These are phyloP conservation scores for Leccinum aurantiacum DNA, from an alignment of 768 basidiomycete species.

Conservation along the genomic window DNA sequence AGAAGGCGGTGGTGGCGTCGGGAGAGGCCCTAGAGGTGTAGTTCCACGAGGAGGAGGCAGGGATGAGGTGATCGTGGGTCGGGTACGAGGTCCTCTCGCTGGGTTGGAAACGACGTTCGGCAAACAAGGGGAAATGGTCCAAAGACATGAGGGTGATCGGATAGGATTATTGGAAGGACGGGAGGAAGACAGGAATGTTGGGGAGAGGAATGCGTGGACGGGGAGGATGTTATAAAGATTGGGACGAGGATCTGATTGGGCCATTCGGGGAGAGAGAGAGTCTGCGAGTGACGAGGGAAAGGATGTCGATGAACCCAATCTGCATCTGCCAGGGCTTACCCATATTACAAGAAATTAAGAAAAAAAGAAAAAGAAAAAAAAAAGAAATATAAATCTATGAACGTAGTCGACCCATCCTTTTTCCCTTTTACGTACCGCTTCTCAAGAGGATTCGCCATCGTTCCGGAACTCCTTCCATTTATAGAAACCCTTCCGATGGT, in stretches of 20 bases:
- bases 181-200: slow-evolving; percentile 9
- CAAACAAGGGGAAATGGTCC: slow-evolving; percentile 35
- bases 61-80: slow-evolving; percentile 24
- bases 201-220: slow-evolving; percentile 4
- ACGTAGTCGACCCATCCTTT: slow-evolving; percentile 5
- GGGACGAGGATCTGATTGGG: slow-evolving; percentile 25
- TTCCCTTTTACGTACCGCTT: slow-evolving; percentile 21
- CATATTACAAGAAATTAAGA: neutral
- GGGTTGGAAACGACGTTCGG: slow-evolving; percentile 34
- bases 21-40: slow-evolving; percentile 26
- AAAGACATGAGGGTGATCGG: slow-evolving; percentile 29
- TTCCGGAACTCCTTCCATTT: slow-evolving; percentile 8
- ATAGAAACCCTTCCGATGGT: slow-evolving; percentile 1
- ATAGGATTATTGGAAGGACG: neutral
- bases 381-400: neutral
- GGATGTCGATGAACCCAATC: slow-evolving; percentile 25
- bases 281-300: neutral
- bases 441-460: slow-evolving; percentile 19
- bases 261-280: slow-evolving; percentile 15
- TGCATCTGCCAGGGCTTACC: slow-evolving; percentile 1
- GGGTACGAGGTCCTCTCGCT: slow-evolving; percentile 25
- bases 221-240: slow-evolving; percentile 29
- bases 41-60: slow-evolving; percentile 25
- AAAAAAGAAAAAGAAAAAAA: neutral
- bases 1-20: slow-evolving; percentile 16